Evolutionary conservation across 352 stramenopile genomes (phyloP).

Genomic region (Pythium biforme): DNA sequence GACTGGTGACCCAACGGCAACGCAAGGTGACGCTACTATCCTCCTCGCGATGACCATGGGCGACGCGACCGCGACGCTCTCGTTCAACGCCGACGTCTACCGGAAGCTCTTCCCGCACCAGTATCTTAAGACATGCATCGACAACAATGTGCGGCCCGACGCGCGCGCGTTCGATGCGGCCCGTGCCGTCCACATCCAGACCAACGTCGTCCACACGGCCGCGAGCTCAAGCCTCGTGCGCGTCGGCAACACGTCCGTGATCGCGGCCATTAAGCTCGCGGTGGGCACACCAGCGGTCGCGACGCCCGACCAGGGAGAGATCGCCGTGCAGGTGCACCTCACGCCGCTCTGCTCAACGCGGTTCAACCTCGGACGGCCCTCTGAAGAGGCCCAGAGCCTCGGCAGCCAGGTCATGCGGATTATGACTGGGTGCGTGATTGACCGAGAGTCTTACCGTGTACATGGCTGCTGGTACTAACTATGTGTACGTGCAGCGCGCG

Average conservation of each 20-base stretch:
- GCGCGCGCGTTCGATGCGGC: conserved; percentile 44
- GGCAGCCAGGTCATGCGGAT: conserved; percentile 73
- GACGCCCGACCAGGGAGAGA: conserved; percentile 73
- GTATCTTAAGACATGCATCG: conserved; percentile 65
- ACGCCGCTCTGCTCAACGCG: conserved; percentile 73
- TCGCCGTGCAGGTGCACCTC: conserved; percentile 79
- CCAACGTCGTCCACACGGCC: conserved; percentile 57
- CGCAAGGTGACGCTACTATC: conserved; percentile 10
- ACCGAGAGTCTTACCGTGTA: too few relatives aligned
- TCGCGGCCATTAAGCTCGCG: conserved; percentile 70
- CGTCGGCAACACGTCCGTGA: conserved; percentile 66
- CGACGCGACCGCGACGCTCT: conserved; percentile 35
- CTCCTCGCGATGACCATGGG: conserved; percentile 3
- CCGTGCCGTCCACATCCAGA: conserved; percentile 64
- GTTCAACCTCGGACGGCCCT: conserved; percentile 66
- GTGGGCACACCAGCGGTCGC: conserved; percentile 67
- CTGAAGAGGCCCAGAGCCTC: conserved; percentile 77
- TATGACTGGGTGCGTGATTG: conserved; percentile 48
- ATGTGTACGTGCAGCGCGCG: conserved; percentile 38
- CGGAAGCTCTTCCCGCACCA: conserved; percentile 72
- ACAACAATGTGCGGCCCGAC: conserved; percentile 58
- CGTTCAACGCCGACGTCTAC: conserved; percentile 71
- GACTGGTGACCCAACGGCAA: too few relatives aligned
- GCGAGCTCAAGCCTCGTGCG: conserved; percentile 76
- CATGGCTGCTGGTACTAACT: too few relatives aligned